Evolutionary conservation across 2,329 filamentous ascomycete genomes (phyloP).

Genomic region (Aspergillus amoenus): DNA sequence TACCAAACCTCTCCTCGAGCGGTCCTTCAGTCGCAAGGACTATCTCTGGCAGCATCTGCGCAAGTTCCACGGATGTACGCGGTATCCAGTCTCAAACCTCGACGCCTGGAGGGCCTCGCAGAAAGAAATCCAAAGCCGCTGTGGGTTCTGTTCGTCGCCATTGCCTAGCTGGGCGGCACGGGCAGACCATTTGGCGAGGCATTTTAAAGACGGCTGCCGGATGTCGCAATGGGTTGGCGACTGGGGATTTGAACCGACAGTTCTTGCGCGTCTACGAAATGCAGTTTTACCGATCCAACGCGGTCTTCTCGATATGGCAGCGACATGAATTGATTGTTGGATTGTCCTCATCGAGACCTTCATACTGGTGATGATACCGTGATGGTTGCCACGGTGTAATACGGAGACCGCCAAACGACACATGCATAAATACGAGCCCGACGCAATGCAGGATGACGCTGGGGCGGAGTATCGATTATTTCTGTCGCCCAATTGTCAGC

Average conservation of each 20-base stretch:
- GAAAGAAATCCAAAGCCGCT: slow-evolving; percentile 53
- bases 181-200: slow-evolving; percentile 53
- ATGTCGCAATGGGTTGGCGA: slow-evolving; percentile 59
- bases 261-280: slow-evolving; percentile 34
- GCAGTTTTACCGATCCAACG: slow-evolving; percentile 32
- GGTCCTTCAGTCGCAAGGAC: slow-evolving; percentile 59
- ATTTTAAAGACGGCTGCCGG: slow-evolving; percentile 53
- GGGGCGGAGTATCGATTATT: slow-evolving; percentile 7
- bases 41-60: slow-evolving; percentile 58
- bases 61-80: slow-evolving; percentile 54
- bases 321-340: not conserved
- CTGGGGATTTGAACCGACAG: slow-evolving; percentile 46
- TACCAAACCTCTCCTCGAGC: slow-evolving; percentile 48
- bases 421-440: not conserved
- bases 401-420: not conserved
- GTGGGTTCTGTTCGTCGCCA: slow-evolving; percentile 52
- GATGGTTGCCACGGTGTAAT: slow-evolving; percentile 3
- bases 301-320: not conserved
- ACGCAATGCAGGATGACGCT: slow-evolving; percentile 8
- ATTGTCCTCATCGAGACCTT: not conserved
- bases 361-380: no score
- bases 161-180: slow-evolving; percentile 54
- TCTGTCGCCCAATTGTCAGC: slow-evolving; percentile 12
- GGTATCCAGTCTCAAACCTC: slow-evolving; percentile 50
- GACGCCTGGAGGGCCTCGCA: slow-evolving; percentile 55